Evolutionary conservation across 257 asterid species (phyloP), one percentile per base, ranked within the genome.

Genomic region (Nicotiana tabacum): DNA sequence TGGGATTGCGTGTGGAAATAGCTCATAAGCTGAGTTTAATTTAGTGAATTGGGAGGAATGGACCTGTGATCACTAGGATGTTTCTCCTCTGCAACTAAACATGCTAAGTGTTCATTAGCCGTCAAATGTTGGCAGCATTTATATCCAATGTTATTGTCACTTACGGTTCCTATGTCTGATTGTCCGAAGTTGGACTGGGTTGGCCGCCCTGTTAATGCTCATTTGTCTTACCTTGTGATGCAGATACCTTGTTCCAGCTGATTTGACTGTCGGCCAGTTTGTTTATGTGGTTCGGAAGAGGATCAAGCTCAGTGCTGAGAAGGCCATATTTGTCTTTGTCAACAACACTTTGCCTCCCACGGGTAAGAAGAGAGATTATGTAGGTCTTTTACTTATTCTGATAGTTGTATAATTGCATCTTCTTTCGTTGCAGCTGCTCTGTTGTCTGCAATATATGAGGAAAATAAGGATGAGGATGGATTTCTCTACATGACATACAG

Each of bases 401-500:
- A 5, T 43, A 51, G 37, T 66, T 79, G 39, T 61, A 84, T 16
- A 89, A 87, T 62, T 10, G 29, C 57, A 17, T n/a, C 24, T 61
- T 79, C 57, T 35, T 79, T 24, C 39, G 9, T 87, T 79, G 55
- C 90, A 93, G 94, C 89, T 89, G 85, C 92, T 1, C 72, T 95
- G 86, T 85, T 95, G 93, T 93, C 98, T 78, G 90, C 93, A 83
- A 84, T 93, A 65, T 95, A 92, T 60, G 99, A 93, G 51, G 97
- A 93, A 33, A 70, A 89, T 90, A 93, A 93, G 90, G 97, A 93
- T 69, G 97, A 88, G 79, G 98, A 95, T 83, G 98, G 98, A 57
- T 93, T 93, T 87, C 93, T 95, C 65, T 95, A 95, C 92, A 90
- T 95, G 97, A 89, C 92, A 67, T 95, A 95, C 66, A 92, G 97